phyloP scores from a whole-genome alignment of 2,329 filamentous ascomycete genomes.

The Colletotrichum sansevieriae region DNA sequence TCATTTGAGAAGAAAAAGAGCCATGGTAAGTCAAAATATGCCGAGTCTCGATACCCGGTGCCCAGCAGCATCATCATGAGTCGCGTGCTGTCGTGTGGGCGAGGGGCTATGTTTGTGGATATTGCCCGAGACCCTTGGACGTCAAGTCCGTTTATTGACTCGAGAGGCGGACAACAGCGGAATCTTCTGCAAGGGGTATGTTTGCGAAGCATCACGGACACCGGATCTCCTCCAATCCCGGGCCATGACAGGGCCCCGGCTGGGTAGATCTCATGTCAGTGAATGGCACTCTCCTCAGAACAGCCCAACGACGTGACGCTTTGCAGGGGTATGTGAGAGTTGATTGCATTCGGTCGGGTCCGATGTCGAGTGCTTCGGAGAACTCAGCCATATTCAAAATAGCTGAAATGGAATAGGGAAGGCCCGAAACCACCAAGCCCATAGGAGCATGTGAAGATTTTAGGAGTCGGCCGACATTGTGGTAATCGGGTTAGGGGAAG shows the following conservation, averaged over 20 bases:
- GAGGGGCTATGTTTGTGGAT: slow-evolving; percentile 17
- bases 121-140: slow-evolving; percentile 10
- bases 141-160: slow-evolving; percentile 4
- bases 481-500: slow-evolving; percentile 10
- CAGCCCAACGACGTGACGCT: slow-evolving; percentile 7
- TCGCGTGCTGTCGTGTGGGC: slow-evolving; percentile 25
- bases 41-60: slow-evolving; percentile 21
- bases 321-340: slow-evolving; percentile 10
- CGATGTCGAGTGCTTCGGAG: slow-evolving; percentile 24
- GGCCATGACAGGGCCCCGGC: slow-evolving; percentile 2
- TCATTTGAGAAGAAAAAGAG: neutral
- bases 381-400: slow-evolving; percentile 20
- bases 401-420: slow-evolving; percentile 21
- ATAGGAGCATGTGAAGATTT: slow-evolving; percentile 28
- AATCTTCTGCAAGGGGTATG: slow-evolving; percentile 9
- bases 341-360: slow-evolving; percentile 25
- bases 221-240: slow-evolving; percentile 13
- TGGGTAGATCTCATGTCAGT: slow-evolving; percentile 4
- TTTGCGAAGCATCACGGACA: slow-evolving; percentile 22
- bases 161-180: neutral
- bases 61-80: slow-evolving; percentile 26
- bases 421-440: slow-evolving; percentile 12
- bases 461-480: slow-evolving; percentile 30
- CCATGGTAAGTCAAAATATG: neutral
- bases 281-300: neutral